Base-by-base conservation (phyloP, 768 basidiomycete genomes). In the Austroboletus eburneus region DNA sequence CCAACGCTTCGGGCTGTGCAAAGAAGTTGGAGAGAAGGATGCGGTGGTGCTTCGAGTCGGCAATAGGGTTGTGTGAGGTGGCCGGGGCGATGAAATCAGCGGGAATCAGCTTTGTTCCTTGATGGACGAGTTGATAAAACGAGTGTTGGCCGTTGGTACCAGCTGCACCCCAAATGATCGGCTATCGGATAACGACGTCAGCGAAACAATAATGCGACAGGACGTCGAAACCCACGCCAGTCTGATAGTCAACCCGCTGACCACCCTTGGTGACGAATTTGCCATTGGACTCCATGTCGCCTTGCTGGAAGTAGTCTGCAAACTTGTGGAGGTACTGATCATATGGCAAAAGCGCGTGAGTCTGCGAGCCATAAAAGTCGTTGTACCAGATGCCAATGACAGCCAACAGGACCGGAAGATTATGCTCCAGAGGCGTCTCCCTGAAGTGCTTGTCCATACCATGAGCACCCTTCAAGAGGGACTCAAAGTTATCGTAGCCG, bases 241-340 rank as follows among this genome's bases (percentile, higher is more conserved):
- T 98, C 74, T 98, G 84, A 71, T 98, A 99, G 70, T 89, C 71
- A 10, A 99, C 95, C 42, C 89, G 87, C 54, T 89, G 77, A 7
- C 96, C 96, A 49, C 81, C 77, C 72, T 98, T 99, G 55, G 96
- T 98, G 52, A 97, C 79, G 45, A 81, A 89, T 75, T 98, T 99
- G 47, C 96, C 96, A 67, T 99, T 97, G 20, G 92, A 96, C 70
- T 99, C 96, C 96, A 99, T 99, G 69, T 99, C 96, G 38, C 94
- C 95, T 69, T 98, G 96, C 69, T 97, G 96, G 89, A 99, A 99
- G 76, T 98, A 98, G 69, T 99, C 96, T 30, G 96, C 95, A 59
- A 99, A 99, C 69, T 95, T 96, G 79, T 97, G 91, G 54, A 99
- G 74, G 71, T 99, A 99, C 67, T 99, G 96, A 70, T 99, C 96